phyloP scores from a whole-genome alignment of 257 asterid species.

The Penstemon eatonii region DNA sequence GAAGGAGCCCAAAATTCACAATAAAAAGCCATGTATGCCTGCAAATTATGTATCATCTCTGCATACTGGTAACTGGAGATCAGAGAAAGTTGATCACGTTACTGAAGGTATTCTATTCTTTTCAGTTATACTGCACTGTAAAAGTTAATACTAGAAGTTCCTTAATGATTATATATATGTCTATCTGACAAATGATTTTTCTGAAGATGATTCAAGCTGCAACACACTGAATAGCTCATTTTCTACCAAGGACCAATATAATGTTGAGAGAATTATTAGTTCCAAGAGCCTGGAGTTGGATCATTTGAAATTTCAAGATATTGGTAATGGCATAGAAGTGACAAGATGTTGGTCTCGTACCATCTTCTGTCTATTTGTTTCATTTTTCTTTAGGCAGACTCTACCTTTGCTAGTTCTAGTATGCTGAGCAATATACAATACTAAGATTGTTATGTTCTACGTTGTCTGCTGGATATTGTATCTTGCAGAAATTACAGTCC shows the following conservation, averaged over 20 bases:
- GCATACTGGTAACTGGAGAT: constrained; percentile 30
- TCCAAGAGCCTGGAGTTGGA: constrained; percentile 33
- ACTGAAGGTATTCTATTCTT: constrained; percentile 49
- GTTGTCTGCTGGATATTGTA: constrained; percentile 25
- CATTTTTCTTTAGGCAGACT: not conserved
- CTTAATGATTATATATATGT: constrained; percentile 5
- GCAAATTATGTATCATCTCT: constrained; percentile 35
- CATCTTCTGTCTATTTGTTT: constrained; percentile 14
- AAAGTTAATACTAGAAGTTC: constrained; percentile 17
- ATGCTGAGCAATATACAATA: not conserved
- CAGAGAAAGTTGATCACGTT: constrained; percentile 39
- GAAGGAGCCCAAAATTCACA: constrained; percentile 32
- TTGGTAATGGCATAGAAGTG: constrained; percentile 33
- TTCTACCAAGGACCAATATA: constrained; percentile 28
- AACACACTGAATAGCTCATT: constrained; percentile 30
- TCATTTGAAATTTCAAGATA: constrained; percentile 35
- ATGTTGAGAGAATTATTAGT: constrained; percentile 38
- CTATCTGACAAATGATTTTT: constrained; percentile 33
- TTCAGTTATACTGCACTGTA: constrained; percentile 19
- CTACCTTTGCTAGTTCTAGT: constrained; percentile 13
- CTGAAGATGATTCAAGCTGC: constrained; percentile 41
- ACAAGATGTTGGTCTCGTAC: constrained; percentile 52
- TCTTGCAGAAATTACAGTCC: constrained; percentile 50
- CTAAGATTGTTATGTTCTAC: constrained; percentile 22
- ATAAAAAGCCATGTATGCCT: constrained; percentile 25